Evolutionary conservation across 1,284 basidiomycete genomes (phyloP), one percentile per base, ranked within the genome.

Genomic region (Fomes fomentarius): DNA sequence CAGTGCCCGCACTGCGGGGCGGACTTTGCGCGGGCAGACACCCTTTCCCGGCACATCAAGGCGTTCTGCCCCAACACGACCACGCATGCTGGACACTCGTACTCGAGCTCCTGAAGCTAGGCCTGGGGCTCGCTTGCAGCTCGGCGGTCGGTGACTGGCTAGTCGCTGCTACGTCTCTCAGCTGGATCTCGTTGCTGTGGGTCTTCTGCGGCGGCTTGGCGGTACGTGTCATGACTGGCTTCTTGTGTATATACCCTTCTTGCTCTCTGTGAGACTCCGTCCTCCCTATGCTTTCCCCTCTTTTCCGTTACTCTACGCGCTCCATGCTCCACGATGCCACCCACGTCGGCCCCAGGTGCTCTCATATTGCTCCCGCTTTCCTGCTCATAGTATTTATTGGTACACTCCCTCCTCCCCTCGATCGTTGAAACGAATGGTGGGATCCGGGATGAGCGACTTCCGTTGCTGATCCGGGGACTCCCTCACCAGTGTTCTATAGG

Each of bases 31-130:
- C 53, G 63, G 35, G 57, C 58, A 7, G 63, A 65, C 50, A 62
- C 61, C 11, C 51, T 65, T 17, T 56, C 62, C 21, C 61, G 63
- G n/a, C 63, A 65, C 54, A 59, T 65, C 33, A 62, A 63, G 38
- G 53, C 56, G 43, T 61, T 61, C 59, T 61, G 59, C 48, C 59
- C 52, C 24, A 45, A 57, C 45, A 46, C 58, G 12, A 30, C 34
- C n/a, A 34, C 31, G 22, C 22, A 31, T 22, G 31, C 17, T 46
- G 28, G 37, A 30, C 43, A 38, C 5, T 3, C 41, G 22, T 17
- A 42, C 41, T 42, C 53, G 30, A 47, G 53, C 19, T 28, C 22
- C 47, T 50, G 47, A 40, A 41, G 38, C 43, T 34, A 15, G 11
- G 35, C 37, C 42, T 50, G 28, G 43, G 40, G 31, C 41, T 35